These are phyloP conservation scores for Tagetes erecta DNA, from an alignment of 129 eudicot species.

Conservation along the genomic window DNA sequence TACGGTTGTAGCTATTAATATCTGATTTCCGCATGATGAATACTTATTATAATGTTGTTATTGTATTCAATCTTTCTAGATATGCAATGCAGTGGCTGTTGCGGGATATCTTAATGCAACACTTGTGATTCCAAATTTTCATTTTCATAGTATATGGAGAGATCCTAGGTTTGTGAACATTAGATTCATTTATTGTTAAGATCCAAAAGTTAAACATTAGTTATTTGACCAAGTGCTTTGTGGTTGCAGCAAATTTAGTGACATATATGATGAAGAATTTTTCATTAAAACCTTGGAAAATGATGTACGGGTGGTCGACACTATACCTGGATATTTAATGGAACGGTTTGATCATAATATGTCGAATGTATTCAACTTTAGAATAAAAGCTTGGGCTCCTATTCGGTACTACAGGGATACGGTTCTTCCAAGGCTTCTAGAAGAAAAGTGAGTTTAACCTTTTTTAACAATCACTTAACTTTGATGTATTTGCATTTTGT, in stretches of 20 bases:
- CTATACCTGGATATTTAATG: slow-evolving; percentile 80
- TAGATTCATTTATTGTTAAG: neutral
- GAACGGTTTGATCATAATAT: slow-evolving; percentile 88
- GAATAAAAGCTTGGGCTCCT: slow-evolving; percentile 91
- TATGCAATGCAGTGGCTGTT: slow-evolving; percentile 99
- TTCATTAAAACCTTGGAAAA: slow-evolving; percentile 61
- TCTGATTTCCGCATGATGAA: neutral
- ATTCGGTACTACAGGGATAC: slow-evolving; percentile 71
- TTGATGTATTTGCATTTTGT: neutral
- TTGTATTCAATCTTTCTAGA: slow-evolving; percentile 42
- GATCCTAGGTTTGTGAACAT: slow-evolving; percentile 78
- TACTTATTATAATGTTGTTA: slow-evolving; percentile 6
- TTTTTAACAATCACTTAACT: neutral
- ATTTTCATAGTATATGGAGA: slow-evolving; percentile 97
- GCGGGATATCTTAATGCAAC: slow-evolving; percentile 99
- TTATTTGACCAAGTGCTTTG: slow-evolving; percentile 12
- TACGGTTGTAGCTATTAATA: neutral
- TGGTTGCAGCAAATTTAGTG: slow-evolving; percentile 78
- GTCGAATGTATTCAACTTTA: slow-evolving; percentile 85
- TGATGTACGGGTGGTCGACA: slow-evolving; percentile 77
- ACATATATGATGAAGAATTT: slow-evolving; percentile 75
- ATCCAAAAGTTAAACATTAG: slow-evolving; percentile 1
- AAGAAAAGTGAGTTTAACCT: slow-evolving; percentile 72
- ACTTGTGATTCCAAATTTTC: slow-evolving; percentile 89
- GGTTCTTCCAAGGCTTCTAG: slow-evolving; percentile 92